Evolutionary conservation across 2,329 filamentous ascomycete genomes (phyloP), one percentile per base, ranked within the genome.

Genomic region (Colletotrichum tamarilloi): DNA sequence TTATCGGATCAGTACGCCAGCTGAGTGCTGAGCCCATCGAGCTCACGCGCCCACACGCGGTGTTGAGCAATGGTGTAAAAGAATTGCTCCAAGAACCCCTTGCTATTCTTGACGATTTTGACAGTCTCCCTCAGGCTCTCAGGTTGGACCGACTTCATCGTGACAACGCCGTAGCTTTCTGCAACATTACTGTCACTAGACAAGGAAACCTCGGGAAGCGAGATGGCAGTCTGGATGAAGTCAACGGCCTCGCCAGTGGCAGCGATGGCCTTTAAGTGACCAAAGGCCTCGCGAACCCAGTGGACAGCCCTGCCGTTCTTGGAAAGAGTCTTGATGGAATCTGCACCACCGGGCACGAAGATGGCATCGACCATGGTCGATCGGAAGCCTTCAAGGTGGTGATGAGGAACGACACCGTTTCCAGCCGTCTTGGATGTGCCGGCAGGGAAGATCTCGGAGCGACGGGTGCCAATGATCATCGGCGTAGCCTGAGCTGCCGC

Each of bases 321-420:
- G 68, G 87, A 83, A 0, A 97, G 87, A 0, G 90, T 90, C 65
- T 88, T 84, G 57, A 93, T 83, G 1, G 90, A 90, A 70, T 91
- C 86, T 0, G 87, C 85, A 1, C 94, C 94, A 1, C 93, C 93
- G 1, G 94, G 94, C 3, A 97, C 84, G 78, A 95, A 95, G 32
- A 95, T 79, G 0, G 93, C 92, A 79, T 97, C 94, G 75, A 96
- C 96, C 87, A 97, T 91, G 46, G 92, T 94, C 32, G 92, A 94
- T 19, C 94, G 90, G 88, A 93, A 91, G 0, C 93, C 94, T 76
- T 95, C 92, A 62, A 96, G 90, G 79, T 95, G 93, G 79, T 97
- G 93, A 76, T 95, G 92, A 0, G 94, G 92, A 28, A 89, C 82
- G 0, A 93, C 83, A 5, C 90, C 90, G 68, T 87, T 87, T 52